Evolutionary conservation across 192 early-diverging fungal genomes (phyloP), one percentile per base, ranked within the genome.

Genomic region (Umbelopsis sp.): DNA sequence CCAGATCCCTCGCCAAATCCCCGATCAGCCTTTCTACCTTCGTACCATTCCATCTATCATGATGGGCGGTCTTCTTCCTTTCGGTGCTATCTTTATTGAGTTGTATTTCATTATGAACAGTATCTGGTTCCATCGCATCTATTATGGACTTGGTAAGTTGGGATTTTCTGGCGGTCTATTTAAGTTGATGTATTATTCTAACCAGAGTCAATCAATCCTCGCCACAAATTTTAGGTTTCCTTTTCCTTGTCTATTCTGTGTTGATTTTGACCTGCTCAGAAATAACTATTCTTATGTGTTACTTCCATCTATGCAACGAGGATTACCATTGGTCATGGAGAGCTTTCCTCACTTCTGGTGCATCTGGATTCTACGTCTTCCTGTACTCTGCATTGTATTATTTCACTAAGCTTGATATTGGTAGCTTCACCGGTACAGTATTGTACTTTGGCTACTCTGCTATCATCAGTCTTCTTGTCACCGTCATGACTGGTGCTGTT

Each of bases 81-180:
- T 98, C 76, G 93, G 89, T 4, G 90, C 95, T 24, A 93, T 97
- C 59, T 98, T 97, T 72, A 95, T 97, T 72, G 97, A 98, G 86
- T 85, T 97, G 51, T 97, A 97, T 83, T 98, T 95, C 81, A 93
- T 98, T 69, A 93, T 97, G 85, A 92, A 93, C 81, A 92, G 90
- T 50, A 95, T 97, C 52, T 97, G 94, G 94, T 91, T 90, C 85
- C 91, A 93, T 85, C 90, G 91, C 74, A 89, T 95, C 25, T 98
- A 96, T 83, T 96, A 96, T 74, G 90, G 96, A 67, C 95, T 94
- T 88, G 94, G 70, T 71, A 62, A 45, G 70, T 71, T 3, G 9
- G 16, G 0, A 62, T 32, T 22, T n/a, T 31, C 5, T 62, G 8
- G 3, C 17, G n/a, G n/a, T 14, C 12, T 45, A 11, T 38, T 11